Conservation (phyloP, 116 monocot genomes). For the Thalassia testudinum region DNA sequence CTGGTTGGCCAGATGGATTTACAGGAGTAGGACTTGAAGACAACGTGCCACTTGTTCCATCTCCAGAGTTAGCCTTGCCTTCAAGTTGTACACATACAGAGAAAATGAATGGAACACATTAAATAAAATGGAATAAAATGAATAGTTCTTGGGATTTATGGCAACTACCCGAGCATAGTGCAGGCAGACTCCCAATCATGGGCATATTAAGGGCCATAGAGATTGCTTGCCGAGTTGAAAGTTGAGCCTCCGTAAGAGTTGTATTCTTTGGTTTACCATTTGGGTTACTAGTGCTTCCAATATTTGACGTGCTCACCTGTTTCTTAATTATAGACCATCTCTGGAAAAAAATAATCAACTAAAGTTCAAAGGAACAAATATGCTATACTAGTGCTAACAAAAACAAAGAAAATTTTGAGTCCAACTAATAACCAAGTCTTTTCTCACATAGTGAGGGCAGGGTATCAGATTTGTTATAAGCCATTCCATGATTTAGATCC, state of each 20-base stretch:
- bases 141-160: background rate
- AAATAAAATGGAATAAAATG: background rate
- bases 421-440: too few relatives aligned
- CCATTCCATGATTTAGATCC: too few relatives aligned
- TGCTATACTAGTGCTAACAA: too few relatives aligned
- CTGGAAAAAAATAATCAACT: too few relatives aligned
- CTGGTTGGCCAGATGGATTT: conserved; percentile 1
- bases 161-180: conserved; percentile 27
- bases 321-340: too few relatives aligned
- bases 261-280: conserved; percentile 8
- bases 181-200: conserved; percentile 23
- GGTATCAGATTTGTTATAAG: too few relatives aligned
- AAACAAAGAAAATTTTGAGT: too few relatives aligned
- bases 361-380: too few relatives aligned
- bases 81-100: background rate
- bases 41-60: conserved; percentile 25
- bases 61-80: background rate
- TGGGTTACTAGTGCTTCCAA: conserved; percentile 12
- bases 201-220: conserved; percentile 53
- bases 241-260: conserved; percentile 27
- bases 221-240: conserved; percentile 56
- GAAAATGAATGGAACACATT: background rate
- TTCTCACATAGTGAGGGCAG: too few relatives aligned
- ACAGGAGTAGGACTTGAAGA: conserved; percentile 5
- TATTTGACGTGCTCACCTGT: background rate